Evolutionary conservation across 1,284 basidiomycete species (phyloP).

Genomic region (Microbotryomycetes sp.): DNA sequence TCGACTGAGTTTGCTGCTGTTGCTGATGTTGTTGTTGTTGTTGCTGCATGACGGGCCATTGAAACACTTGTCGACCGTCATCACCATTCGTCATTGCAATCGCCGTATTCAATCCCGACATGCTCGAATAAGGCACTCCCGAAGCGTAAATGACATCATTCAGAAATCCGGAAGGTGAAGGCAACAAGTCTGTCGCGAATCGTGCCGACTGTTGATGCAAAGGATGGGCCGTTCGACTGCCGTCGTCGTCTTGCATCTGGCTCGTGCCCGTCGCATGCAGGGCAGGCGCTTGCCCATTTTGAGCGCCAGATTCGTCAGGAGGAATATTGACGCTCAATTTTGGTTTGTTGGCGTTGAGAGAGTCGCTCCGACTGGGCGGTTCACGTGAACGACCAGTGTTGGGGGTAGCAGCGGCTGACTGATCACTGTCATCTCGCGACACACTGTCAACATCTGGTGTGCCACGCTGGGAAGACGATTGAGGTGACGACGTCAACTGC

Average conservation of each 20-base stretch:
- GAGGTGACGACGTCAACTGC: background rate
- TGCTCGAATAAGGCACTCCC: background rate
- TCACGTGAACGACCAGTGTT: background rate
- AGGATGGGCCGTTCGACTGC: constrained; percentile 2
- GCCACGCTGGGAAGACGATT: background rate
- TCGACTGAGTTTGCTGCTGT: background rate
- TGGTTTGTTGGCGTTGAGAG: constrained; percentile 10
- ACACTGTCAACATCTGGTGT: too few species aligned
- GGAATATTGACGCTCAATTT: constrained; percentile 22
- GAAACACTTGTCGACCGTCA: background rate
- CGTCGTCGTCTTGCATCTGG: background rate
- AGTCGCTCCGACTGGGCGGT: background rate
- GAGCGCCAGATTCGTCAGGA: background rate
- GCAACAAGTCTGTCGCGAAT: constrained; percentile 22
- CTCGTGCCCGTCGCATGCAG: background rate
- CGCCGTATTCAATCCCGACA: constrained; percentile 4
- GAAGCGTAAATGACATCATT: background rate
- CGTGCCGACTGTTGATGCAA: background rate
- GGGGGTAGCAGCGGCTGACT: background rate
- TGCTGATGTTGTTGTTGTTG: background rate
- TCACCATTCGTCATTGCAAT: background rate
- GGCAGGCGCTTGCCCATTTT: background rate
- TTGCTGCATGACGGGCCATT: background rate
- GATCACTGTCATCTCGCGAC: background rate
- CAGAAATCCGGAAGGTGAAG: constrained; percentile 23